These are phyloP conservation scores for Boechera retrofracta DNA, from an alignment of 345 rosid species.

Conservation along the genomic window DNA sequence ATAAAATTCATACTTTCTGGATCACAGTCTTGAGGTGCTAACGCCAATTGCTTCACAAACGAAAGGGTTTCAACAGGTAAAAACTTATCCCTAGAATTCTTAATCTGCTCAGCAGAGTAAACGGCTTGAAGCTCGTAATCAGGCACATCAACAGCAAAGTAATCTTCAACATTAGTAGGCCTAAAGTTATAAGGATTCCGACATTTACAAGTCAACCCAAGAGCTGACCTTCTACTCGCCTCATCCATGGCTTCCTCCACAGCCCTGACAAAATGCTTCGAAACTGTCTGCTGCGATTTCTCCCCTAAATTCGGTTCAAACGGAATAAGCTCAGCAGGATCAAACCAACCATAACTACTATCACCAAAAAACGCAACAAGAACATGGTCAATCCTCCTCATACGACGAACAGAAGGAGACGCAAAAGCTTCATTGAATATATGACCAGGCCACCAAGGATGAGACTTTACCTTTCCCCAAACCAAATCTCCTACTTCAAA, in stretches of 20 bases:
- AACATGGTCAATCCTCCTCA: slow-evolving; percentile 81
- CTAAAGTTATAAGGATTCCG: slow-evolving; percentile 78
- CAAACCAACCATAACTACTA: slow-evolving; percentile 99
- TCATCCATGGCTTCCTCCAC: slow-evolving; percentile 97
- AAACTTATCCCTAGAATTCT: slow-evolving; percentile 71
- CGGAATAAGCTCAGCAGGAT: slow-evolving; percentile 94
- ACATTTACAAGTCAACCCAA: slow-evolving; percentile 89
- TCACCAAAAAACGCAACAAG: slow-evolving; percentile 98
- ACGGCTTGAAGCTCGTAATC: slow-evolving; percentile 79
- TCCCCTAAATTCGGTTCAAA: slow-evolving; percentile 71
- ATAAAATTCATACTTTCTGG: slow-evolving; percentile 53
- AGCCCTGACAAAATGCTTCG: slow-evolving; percentile 77
- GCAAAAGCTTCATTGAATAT: slow-evolving; percentile 94
- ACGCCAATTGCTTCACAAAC: slow-evolving; percentile 73
- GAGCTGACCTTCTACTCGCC: slow-evolving; percentile 74
- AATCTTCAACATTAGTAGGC: slow-evolving; percentile 64
- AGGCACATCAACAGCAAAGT: slow-evolving; percentile 84
- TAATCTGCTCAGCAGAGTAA: slow-evolving; percentile 76
- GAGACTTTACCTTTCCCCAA: slow-evolving; percentile 99
- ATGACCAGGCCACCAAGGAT: slow-evolving; percentile 99
- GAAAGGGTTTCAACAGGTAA: slow-evolving; percentile 59
- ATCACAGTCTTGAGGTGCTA: slow-evolving; percentile 57
- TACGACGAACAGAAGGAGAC: slow-evolving; percentile 74
- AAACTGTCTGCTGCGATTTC: slow-evolving; percentile 69
- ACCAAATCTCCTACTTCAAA: slow-evolving; percentile 97